Evolutionary conservation across 2,329 filamentous ascomycete genomes (phyloP).

Genomic region (Alternaria postmessia): DNA sequence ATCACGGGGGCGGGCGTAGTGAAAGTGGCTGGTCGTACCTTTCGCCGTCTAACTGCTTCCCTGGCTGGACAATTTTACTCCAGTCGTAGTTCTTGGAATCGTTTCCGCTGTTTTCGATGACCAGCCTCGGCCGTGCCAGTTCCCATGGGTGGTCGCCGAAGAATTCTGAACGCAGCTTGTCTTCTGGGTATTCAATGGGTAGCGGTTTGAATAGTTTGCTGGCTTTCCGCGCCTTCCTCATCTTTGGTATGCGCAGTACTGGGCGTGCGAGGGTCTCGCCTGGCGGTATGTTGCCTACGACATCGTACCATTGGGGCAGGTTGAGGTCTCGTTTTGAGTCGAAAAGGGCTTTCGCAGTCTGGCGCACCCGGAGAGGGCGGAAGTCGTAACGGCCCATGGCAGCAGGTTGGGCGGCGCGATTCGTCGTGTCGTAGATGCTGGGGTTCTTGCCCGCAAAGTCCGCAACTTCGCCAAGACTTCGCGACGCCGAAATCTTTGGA

Average conservation of each 20-base stretch:
- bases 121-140: constrained; percentile 82
- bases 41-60: constrained; percentile 82
- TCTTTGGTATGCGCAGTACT: constrained; percentile 57
- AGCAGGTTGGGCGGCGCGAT: constrained; percentile 15
- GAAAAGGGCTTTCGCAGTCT: constrained; percentile 60
- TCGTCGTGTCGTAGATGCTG: constrained; percentile 8
- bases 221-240: constrained; percentile 60
- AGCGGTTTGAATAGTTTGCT: constrained; percentile 84
- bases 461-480: constrained; percentile 19
- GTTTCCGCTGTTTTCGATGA: constrained; percentile 86
- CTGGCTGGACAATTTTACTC: constrained; percentile 78
- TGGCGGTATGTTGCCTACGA: constrained; percentile 66
- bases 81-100: constrained; percentile 81
- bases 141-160: constrained; percentile 98
- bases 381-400: constrained; percentile 63
- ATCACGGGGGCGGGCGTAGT: not conserved
- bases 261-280: constrained; percentile 67
- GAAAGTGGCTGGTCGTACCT: constrained; percentile 62
- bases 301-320: constrained; percentile 65
- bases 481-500: constrained; percentile 20
- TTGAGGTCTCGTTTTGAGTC: constrained; percentile 51
- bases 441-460: constrained; percentile 14
- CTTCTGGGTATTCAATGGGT: constrained; percentile 81
- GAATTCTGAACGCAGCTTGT: constrained; percentile 80
- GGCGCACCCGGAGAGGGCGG: constrained; percentile 61